A percentile compares a stretch with the other conserved stretches of the same genome.
Evolutionary conservation across 305 asterid genomes (phyloP).

Genomic region (Fraxinus baroniana): DNA sequence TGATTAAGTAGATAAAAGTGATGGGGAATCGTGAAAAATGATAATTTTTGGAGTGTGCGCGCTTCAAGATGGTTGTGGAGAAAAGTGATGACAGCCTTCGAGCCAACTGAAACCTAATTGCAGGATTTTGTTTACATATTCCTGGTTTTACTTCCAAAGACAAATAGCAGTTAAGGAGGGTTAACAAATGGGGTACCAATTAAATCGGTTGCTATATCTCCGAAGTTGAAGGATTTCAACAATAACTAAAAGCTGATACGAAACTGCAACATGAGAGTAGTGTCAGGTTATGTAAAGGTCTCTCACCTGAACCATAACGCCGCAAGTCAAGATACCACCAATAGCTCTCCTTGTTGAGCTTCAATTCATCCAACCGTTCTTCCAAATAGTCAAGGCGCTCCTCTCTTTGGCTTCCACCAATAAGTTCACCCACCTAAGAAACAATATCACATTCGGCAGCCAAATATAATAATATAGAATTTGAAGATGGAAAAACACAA

Average conservation of each 20-base stretch:
- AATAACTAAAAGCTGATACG: neutral
- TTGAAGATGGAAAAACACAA: neutral
- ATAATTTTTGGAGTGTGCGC: neutral
- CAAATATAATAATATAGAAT: neutral
- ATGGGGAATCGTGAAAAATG: neutral
- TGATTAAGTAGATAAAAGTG: neutral
- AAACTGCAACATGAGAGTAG: neutral
- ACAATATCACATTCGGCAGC: conserved; percentile 13
- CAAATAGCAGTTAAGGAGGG: neutral
- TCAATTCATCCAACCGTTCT: conserved; percentile 71
- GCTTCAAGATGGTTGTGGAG: neutral
- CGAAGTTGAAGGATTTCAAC: neutral
- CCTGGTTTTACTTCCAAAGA: neutral
- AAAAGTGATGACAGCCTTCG: neutral
- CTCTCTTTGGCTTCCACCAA: conserved; percentile 99
- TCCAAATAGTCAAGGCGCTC: conserved; percentile 87
- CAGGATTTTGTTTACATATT: neutral
- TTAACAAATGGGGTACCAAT: neutral
- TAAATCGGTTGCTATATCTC: neutral
- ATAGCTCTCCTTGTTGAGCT: conserved; percentile 88
- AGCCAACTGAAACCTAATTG: neutral
- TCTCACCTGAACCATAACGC: conserved; percentile 92
- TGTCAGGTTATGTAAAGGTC: neutral
- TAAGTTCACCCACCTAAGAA: conserved; percentile 87
- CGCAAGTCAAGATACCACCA: conserved; percentile 99